A percentile compares a stretch with the other conserved stretches of the same genome.
phyloP scores from a whole-genome alignment of 2,329 filamentous ascomycete species.

The Lecanoromycetidae sp. region DNA sequence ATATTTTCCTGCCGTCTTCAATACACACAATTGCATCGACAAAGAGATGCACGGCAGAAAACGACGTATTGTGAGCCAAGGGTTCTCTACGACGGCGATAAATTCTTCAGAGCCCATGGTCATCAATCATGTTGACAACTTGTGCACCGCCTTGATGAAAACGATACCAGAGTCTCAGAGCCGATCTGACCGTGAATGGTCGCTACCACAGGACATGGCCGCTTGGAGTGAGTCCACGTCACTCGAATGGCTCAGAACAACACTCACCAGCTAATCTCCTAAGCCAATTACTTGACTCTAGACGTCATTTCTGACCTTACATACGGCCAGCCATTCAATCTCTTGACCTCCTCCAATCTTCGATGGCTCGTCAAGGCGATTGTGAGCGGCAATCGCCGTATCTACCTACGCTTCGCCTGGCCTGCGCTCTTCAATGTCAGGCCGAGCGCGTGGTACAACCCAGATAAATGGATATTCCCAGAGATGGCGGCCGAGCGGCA shows the following conservation, averaged over 20 bases:
- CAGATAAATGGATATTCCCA: slow-evolving; percentile 1
- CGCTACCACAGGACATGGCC: slow-evolving; percentile 32
- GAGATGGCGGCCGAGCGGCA: neutral
- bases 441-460: neutral
- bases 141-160: slow-evolving; percentile 10
- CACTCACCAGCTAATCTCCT: neutral
- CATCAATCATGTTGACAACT: slow-evolving; percentile 29
- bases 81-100: slow-evolving; percentile 35
- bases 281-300: slow-evolving; percentile 35
- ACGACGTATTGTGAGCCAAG: slow-evolving; percentile 35
- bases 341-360: slow-evolving; percentile 25
- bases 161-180: neutral
- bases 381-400: slow-evolving; percentile 11
- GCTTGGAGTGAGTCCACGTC: slow-evolving; percentile 23
- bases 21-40: slow-evolving; percentile 35
- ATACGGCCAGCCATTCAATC: slow-evolving; percentile 34
- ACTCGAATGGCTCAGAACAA: neutral
- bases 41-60: slow-evolving; percentile 36
- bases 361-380: slow-evolving; percentile 17
- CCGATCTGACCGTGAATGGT: slow-evolving; percentile 28
- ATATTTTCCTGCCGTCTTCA: slow-evolving; percentile 30
- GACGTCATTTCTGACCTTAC: slow-evolving; percentile 41
- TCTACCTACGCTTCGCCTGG: neutral
- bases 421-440: neutral
- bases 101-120: slow-evolving; percentile 36